Evolutionary conservation across 176 grass and related monocot genomes (phyloP).

Genomic region (Cymbopogon citratus): DNA sequence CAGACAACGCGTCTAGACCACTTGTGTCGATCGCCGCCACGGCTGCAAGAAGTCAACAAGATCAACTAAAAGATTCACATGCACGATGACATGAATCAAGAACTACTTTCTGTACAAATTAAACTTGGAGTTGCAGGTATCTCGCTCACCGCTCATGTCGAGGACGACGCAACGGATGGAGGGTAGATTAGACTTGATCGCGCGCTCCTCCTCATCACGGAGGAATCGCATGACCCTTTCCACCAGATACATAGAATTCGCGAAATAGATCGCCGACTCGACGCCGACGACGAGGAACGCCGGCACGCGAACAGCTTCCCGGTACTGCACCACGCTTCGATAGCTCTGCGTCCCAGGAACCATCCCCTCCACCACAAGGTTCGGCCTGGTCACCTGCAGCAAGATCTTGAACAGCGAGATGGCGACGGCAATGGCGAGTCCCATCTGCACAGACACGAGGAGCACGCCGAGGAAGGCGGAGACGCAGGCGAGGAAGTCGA

Average conservation of each 20-base stretch:
- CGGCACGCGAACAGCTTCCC: conserved; percentile 63
- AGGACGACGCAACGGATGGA: conserved; percentile 65
- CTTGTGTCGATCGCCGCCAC: conserved; percentile 83
- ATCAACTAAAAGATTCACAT: too few relatives aligned
- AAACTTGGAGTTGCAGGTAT: too few relatives aligned
- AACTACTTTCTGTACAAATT: too few relatives aligned
- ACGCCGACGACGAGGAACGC: conserved; percentile 71
- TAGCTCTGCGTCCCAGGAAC: conserved; percentile 80
- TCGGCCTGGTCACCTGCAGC: conserved; percentile 78
- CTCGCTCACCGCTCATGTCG: conserved; percentile 64
- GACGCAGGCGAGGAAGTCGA: conserved; percentile 79
- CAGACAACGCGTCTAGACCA: conserved; percentile 65
- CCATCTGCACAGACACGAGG: conserved; percentile 84
- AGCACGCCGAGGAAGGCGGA: conserved; percentile 88
- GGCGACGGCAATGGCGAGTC: conserved; percentile 70
- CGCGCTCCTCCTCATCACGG: conserved; percentile 87
- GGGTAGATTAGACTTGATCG: conserved; percentile 42
- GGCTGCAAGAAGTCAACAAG: conserved; percentile 35
- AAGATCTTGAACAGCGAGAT: conserved; percentile 93
- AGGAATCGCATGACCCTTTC: conserved; percentile 75
- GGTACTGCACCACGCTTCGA: conserved; percentile 72
- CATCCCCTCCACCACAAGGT: conserved; percentile 57
- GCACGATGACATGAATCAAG: too few relatives aligned
- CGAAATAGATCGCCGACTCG: conserved; percentile 87
- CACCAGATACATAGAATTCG: conserved; percentile 82